Evolutionary conservation across 1,284 basidiomycete genomes (phyloP).

Genomic region (Pseudozyma sp.): DNA sequence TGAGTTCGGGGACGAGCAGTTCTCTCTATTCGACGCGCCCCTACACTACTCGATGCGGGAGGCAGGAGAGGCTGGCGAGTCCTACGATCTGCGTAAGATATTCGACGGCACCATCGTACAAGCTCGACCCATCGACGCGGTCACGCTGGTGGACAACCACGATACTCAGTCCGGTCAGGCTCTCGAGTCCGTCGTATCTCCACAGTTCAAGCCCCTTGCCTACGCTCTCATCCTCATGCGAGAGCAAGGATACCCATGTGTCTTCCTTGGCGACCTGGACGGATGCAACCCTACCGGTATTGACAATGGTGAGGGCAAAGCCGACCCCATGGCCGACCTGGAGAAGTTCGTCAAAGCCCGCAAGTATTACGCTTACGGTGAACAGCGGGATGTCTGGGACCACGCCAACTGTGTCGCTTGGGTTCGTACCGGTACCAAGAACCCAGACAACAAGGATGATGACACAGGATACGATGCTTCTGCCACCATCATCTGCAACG

Average conservation of each 20-base stretch:
- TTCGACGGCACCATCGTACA: slow-evolving; percentile 75
- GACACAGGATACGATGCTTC: slow-evolving; percentile 46
- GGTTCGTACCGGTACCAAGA: slow-evolving; percentile 44
- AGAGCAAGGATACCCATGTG: slow-evolving; percentile 86
- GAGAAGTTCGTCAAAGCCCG: slow-evolving; percentile 73
- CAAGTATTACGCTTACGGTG: slow-evolving; percentile 74
- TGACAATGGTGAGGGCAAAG: slow-evolving; percentile 68
- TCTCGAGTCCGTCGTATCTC: slow-evolving; percentile 73
- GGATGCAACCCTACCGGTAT: slow-evolving; percentile 67
- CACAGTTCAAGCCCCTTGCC: slow-evolving; percentile 74
- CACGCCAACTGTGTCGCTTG: slow-evolving; percentile 57
- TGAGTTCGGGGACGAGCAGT: slow-evolving; percentile 71
- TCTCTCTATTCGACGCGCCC: slow-evolving; percentile 74
- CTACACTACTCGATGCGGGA: slow-evolving; percentile 75
- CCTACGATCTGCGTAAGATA: slow-evolving; percentile 73
- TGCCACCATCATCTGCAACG: slow-evolving; percentile 60
- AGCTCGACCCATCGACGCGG: slow-evolving; percentile 74
- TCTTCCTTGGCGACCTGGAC: slow-evolving; percentile 91
- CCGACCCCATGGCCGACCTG: slow-evolving; percentile 56
- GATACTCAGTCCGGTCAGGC: slow-evolving; percentile 71
- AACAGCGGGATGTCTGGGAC: slow-evolving; percentile 69
- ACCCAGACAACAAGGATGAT: slow-evolving; percentile 15
- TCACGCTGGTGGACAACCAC: slow-evolving; percentile 74
- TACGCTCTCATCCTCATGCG: slow-evolving; percentile 89
- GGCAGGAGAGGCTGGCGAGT: slow-evolving; percentile 72